Evolutionary conservation across 2,329 filamentous ascomycete species (phyloP).

Genomic region (Pseudocercospora macadamiae): DNA sequence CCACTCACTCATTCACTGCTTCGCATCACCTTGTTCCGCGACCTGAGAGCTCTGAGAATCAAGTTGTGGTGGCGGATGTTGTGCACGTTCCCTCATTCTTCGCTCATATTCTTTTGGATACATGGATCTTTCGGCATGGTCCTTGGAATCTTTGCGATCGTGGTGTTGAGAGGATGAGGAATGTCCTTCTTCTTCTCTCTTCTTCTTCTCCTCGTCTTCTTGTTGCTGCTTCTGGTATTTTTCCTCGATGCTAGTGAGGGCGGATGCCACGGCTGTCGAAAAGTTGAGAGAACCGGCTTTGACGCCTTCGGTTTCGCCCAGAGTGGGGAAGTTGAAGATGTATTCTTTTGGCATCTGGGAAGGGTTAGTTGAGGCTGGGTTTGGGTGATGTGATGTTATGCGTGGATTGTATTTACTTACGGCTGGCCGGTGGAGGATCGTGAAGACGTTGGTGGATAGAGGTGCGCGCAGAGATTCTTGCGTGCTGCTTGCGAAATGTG

Average conservation of each 20-base stretch:
- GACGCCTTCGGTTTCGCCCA: not conserved
- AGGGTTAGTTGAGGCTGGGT: not conserved
- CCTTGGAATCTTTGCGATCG: not conserved
- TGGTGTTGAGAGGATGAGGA: not conserved
- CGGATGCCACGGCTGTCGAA: not conserved
- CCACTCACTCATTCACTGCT: too few relatives aligned
- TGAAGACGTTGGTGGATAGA: too few relatives aligned
- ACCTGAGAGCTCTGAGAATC: too few relatives aligned
- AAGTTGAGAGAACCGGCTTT: not conserved
- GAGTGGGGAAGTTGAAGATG: not conserved
- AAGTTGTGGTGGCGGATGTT: not conserved
- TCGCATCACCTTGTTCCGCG: not conserved
- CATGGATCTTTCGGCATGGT: not conserved
- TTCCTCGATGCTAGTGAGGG: not conserved
- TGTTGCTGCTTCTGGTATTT: not conserved
- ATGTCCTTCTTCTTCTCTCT: not conserved
- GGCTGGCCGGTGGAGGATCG: too few relatives aligned
- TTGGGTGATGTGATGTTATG: too few relatives aligned
- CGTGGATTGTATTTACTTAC: too few relatives aligned
- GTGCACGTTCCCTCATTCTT: not conserved
- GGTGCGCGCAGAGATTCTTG: too few relatives aligned
- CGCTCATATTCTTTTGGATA: not conserved
- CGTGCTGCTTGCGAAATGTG: too few relatives aligned
- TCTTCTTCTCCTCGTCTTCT: not conserved
- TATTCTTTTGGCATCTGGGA: not conserved